phyloP scores from a whole-genome alignment of 1,139 yeast species.

The Sporopachydermia cereana region DNA sequence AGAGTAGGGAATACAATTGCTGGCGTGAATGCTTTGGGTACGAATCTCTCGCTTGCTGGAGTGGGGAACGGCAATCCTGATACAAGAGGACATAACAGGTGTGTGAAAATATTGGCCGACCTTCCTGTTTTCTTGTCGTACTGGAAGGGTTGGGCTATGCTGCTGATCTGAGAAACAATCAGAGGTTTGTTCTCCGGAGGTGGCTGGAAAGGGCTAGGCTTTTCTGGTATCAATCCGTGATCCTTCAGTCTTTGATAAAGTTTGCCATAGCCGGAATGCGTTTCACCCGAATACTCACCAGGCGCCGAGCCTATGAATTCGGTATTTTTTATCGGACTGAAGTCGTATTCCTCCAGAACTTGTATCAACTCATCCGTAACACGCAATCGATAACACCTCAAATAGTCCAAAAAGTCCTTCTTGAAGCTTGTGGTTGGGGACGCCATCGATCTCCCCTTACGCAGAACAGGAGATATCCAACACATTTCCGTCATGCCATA shows the following conservation, averaged over 20 bases:
- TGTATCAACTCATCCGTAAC: slow-evolving; percentile 11
- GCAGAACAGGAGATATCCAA: slow-evolving; percentile 20
- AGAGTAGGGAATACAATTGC: slow-evolving; percentile 21
- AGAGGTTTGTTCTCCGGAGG: slow-evolving; percentile 9
- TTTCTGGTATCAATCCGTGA: slow-evolving; percentile 3
- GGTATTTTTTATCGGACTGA: slow-evolving; percentile 16
- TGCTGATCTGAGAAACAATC: slow-evolving; percentile 11
- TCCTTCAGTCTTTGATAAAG: background rate
- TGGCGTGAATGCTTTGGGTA: background rate
- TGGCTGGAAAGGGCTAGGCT: slow-evolving; percentile 12
- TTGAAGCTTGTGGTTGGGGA: slow-evolving; percentile 13
- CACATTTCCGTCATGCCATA: slow-evolving; percentile 18
- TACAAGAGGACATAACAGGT: slow-evolving; percentile 11
- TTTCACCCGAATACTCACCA: slow-evolving; percentile 14
- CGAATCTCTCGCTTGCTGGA: slow-evolving; percentile 10
- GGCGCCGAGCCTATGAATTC: slow-evolving; percentile 23
- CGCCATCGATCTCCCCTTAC: background rate
- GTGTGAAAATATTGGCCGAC: background rate
- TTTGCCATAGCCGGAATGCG: slow-evolving; percentile 9
- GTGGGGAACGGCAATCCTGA: slow-evolving; percentile 8
- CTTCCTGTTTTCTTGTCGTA: background rate
- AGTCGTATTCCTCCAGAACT: slow-evolving; percentile 17
- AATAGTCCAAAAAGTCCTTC: slow-evolving; percentile 18
- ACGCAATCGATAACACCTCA: slow-evolving; percentile 16
- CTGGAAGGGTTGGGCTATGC: slow-evolving; percentile 1